A percentile compares a stretch with the other conserved stretches of the same genome.
Evolutionary conservation across 2,329 filamentous ascomycete genomes (phyloP).

Genomic region (Fusarium goolgardi): DNA sequence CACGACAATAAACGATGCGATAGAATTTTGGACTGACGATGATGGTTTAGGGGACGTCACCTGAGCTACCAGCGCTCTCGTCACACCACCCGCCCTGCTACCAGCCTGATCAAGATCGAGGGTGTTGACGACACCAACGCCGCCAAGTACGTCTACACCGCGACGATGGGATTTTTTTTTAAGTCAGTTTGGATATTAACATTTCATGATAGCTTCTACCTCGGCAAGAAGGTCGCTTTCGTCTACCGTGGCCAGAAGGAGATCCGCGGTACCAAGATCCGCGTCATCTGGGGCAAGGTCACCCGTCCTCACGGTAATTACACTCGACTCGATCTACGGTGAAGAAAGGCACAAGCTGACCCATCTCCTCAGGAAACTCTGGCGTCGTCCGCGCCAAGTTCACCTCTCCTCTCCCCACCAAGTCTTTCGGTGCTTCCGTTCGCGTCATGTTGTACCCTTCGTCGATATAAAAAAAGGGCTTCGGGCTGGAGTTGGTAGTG

Average conservation of each 20-base stretch:
- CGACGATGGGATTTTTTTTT: neutral
- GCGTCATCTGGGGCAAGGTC: constrained; percentile 99
- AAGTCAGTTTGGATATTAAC: constrained; percentile 43
- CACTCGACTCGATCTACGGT: neutral
- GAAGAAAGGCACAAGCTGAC: constrained; percentile 29
- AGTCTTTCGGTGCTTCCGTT: constrained; percentile 95
- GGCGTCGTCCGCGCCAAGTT: constrained; percentile 99
- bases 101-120: constrained; percentile 98
- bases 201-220: constrained; percentile 77
- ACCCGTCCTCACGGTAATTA: constrained; percentile 90
- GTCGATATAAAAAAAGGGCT: constrained; percentile 85
- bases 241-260: constrained; percentile 97
- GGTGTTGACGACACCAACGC: constrained; percentile 91
- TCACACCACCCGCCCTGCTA: constrained; percentile 89
- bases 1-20: constrained; percentile 39
- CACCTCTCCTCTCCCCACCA: constrained; percentile 92
- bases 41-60: constrained; percentile 84
- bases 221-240: constrained; percentile 98
- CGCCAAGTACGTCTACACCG: constrained; percentile 75
- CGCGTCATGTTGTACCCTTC: constrained; percentile 98
- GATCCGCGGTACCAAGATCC: constrained; percentile 97
- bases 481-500: constrained; percentile 71
- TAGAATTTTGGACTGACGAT: constrained; percentile 49
- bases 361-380: constrained; percentile 78
- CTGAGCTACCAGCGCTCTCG: constrained; percentile 97